phyloP scores from a whole-genome alignment of 495 filamentous ascomycete genomes.

The Lindgomyces ingoldianus region DNA sequence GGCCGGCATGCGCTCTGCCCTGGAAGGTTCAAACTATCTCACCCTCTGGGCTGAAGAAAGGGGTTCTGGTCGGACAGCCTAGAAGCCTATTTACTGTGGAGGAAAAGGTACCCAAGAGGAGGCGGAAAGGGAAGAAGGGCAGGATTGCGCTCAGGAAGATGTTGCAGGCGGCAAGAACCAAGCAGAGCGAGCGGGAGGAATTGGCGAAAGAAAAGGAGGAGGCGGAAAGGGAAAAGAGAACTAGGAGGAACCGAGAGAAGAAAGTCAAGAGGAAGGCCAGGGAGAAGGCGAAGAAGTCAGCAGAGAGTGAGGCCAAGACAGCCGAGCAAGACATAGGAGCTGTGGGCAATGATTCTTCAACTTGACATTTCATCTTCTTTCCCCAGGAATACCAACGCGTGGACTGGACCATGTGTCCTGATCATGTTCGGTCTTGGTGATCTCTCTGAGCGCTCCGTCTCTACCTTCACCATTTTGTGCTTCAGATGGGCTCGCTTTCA shows the following conservation, averaged over 20 bases:
- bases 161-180: conserved; percentile 53
- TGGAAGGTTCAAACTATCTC: conserved; percentile 53
- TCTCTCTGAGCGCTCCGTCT: background rate
- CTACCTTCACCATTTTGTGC: background rate
- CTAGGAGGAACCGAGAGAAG: conserved; percentile 35
- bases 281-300: conserved; percentile 33
- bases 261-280: conserved; percentile 29
- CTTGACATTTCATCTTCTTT: background rate
- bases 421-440: background rate
- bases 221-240: conserved; percentile 35
- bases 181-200: conserved; percentile 45
- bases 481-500: background rate
- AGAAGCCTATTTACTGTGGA: background rate
- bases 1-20: conserved; percentile 57
- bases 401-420: background rate
- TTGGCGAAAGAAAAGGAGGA: conserved; percentile 15
- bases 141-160: conserved; percentile 54
- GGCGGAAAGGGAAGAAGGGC: conserved; percentile 55
- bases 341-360: background rate
- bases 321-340: background rate
- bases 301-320: background rate
- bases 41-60: conserved; percentile 15
- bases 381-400: background rate
- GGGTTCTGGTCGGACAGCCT: conserved; percentile 6
- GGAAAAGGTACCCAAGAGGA: conserved; percentile 43